A percentile compares a stretch with the other conserved stretches of the same genome.
phyloP scores from a whole-genome alignment of 2,329 filamentous ascomycete species.

The Xylariaceae sp. region DNA sequence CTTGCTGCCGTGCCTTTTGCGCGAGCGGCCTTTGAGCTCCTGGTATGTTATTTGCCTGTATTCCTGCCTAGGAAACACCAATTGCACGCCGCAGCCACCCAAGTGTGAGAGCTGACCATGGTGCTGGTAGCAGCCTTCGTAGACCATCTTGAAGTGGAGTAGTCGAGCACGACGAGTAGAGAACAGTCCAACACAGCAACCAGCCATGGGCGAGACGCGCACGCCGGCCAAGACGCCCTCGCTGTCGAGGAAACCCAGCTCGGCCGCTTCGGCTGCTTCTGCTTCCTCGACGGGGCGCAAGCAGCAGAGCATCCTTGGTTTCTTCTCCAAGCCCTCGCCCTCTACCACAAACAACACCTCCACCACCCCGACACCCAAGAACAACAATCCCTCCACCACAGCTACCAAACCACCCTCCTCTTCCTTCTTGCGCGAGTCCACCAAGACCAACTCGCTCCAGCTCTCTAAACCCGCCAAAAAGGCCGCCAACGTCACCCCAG shows the following conservation, averaged over 20 bases:
- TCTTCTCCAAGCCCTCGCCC: slow-evolving; percentile 65
- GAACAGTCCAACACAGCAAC: neutral
- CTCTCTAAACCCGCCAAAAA: slow-evolving; percentile 34
- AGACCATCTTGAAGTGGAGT: too few species aligned
- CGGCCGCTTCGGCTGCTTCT: slow-evolving; percentile 40
- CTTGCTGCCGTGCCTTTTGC: too few species aligned
- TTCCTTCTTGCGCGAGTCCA: slow-evolving; percentile 45
- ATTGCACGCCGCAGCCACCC: too few species aligned
- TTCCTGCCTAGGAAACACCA: too few species aligned
- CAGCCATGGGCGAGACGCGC: slow-evolving; percentile 29
- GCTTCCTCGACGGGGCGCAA: slow-evolving; percentile 45
- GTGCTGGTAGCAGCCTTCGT: slow-evolving; percentile 1
- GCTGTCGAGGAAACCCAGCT: slow-evolving; percentile 43
- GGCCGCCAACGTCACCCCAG: slow-evolving; percentile 60
- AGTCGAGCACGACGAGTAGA: neutral
- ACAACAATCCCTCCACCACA: slow-evolving; percentile 15
- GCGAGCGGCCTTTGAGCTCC: too few species aligned
- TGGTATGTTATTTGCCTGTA: too few species aligned
- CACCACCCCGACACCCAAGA: slow-evolving; percentile 22
- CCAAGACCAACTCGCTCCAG: slow-evolving; percentile 44
- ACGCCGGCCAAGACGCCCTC: slow-evolving; percentile 38
- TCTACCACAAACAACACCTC: slow-evolving; percentile 23
- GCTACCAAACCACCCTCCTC: slow-evolving; percentile 10
- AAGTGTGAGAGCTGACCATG: too few species aligned
- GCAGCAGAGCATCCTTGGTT: slow-evolving; percentile 75